phyloP scores from a whole-genome alignment of 2,329 filamentous ascomycete species.

The Talaromyces sp. region DNA sequence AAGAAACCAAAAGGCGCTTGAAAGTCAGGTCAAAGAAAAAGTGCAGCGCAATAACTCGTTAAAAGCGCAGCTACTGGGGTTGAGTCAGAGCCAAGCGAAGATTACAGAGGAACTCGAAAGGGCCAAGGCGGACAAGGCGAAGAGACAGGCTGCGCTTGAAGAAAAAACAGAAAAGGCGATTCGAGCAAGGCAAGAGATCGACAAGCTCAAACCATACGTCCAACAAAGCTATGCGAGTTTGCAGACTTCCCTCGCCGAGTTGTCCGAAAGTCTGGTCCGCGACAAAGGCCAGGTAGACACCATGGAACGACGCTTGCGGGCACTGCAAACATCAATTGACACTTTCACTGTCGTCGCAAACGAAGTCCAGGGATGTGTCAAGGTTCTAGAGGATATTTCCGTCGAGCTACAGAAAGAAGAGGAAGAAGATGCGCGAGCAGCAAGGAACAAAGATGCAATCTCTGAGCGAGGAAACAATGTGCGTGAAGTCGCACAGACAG shows the following conservation, averaged over 20 bases:
- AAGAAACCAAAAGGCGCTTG: conserved; percentile 71
- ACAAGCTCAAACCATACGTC: conserved; percentile 86
- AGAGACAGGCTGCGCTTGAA: conserved; percentile 59
- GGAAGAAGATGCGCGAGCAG: conserved; percentile 75
- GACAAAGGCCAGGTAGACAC: conserved; percentile 84
- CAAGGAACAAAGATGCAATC: conserved; percentile 77
- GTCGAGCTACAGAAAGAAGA: conserved; percentile 85
- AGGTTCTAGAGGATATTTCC: conserved; percentile 80
- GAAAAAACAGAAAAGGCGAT: conserved; percentile 50
- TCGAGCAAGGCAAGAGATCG: conserved; percentile 73
- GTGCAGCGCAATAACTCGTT: conserved; percentile 79
- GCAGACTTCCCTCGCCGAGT: conserved; percentile 73
- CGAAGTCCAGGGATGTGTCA: conserved; percentile 83
- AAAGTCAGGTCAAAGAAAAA: conserved; percentile 77
- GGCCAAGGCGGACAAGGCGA: conserved; percentile 71
- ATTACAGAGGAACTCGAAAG: conserved; percentile 78
- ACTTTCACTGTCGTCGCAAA: conserved; percentile 78
- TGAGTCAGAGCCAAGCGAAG: conserved; percentile 75
- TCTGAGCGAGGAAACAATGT: conserved; percentile 85
- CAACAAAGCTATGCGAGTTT: conserved; percentile 80
- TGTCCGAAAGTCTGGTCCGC: conserved; percentile 68
- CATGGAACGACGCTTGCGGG: conserved; percentile 80
- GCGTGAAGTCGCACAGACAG: conserved; percentile 82
- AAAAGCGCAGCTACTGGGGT: conserved; percentile 72
- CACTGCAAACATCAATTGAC: conserved; percentile 85